Percentiles rank a stretch among this genome's conserved stretches.
phyloP scores from a whole-genome alignment of 352 stramenopile genomes.

The Pythium dissimile region DNA sequence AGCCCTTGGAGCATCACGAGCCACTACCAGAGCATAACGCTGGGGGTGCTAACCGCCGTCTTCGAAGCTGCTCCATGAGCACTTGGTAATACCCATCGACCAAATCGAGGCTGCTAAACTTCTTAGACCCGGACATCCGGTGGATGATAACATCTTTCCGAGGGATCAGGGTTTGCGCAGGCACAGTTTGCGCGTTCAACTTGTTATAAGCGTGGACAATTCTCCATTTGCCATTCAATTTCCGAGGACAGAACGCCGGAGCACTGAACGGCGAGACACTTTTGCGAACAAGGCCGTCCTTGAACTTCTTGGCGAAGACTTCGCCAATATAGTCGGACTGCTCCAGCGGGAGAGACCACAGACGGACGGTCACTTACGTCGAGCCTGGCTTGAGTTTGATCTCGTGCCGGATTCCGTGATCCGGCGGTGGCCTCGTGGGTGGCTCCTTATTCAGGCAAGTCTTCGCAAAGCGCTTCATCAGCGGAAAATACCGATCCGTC shows the following conservation, averaged over 20 bases:
- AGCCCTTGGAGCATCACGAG: constrained; percentile 25
- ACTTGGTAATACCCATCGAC: constrained; percentile 11
- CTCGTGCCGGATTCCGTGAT: constrained; percentile 16
- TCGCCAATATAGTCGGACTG: constrained; percentile 13
- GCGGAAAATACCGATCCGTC: constrained; percentile 8
- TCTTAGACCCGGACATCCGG: neutral
- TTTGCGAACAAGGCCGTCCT: constrained; percentile 5
- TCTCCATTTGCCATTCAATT: no score
- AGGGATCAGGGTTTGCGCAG: no score
- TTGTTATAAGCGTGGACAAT: no score
- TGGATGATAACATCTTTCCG: constrained; percentile 10
- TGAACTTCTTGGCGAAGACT: constrained; percentile 17
- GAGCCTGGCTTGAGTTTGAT: constrained; percentile 16
- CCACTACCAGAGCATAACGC: constrained; percentile 26
- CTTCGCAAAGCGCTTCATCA: neutral
- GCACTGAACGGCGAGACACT: constrained; percentile 6
- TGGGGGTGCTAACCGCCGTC: constrained; percentile 14
- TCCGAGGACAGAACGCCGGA: constrained; percentile 25
- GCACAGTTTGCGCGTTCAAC: no score
- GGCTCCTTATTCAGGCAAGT: constrained; percentile 1
- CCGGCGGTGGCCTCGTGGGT: constrained; percentile 1
- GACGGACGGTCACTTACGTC: constrained; percentile 5
- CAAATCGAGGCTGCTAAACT: constrained; percentile 1
- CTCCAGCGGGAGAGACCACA: constrained; percentile 17
- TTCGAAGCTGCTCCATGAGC: constrained; percentile 2